phyloP scores from a whole-genome alignment of 2,329 filamentous ascomycete species.

The Pseudodiploospora longispora region DNA sequence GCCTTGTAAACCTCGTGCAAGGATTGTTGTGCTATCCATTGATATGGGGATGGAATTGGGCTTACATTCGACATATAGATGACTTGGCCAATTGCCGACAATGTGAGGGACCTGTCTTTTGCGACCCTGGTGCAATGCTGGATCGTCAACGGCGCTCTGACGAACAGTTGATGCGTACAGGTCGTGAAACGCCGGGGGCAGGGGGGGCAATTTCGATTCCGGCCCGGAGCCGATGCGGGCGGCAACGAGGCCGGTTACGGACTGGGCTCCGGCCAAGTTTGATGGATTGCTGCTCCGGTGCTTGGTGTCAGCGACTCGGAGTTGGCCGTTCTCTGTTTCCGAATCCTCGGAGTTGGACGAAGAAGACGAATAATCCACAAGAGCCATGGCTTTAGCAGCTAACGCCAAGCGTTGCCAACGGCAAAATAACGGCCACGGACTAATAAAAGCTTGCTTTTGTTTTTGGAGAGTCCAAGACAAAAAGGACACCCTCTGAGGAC shows the following conservation, averaged over 20 bases:
- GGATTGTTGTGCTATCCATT: too few relatives aligned
- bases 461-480: too few relatives aligned
- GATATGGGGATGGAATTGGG: not conserved
- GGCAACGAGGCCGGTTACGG: not conserved
- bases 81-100: constrained; percentile 84
- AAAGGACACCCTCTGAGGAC: too few relatives aligned
- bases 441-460: not conserved
- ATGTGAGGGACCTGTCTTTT: constrained; percentile 77
- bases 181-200: constrained; percentile 77
- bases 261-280: constrained; percentile 2
- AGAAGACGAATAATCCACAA: constrained; percentile 59
- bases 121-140: constrained; percentile 75
- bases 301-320: constrained; percentile 26
- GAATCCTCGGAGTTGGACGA: constrained; percentile 16
- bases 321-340: constrained; percentile 15
- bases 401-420: too few relatives aligned
- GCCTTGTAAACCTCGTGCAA: too few relatives aligned
- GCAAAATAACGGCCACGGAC: too few relatives aligned
- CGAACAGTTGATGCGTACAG: constrained; percentile 80
- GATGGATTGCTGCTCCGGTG: constrained; percentile 21
- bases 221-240: not conserved
- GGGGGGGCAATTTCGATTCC: constrained; percentile 50
- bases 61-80: constrained; percentile 89
- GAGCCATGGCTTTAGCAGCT: constrained; percentile 36
- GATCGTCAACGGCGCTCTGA: constrained; percentile 71